Base-by-base conservation (phyloP, 2,329 filamentous ascomycete species). In the Scolecobasidium constrictum region DNA sequence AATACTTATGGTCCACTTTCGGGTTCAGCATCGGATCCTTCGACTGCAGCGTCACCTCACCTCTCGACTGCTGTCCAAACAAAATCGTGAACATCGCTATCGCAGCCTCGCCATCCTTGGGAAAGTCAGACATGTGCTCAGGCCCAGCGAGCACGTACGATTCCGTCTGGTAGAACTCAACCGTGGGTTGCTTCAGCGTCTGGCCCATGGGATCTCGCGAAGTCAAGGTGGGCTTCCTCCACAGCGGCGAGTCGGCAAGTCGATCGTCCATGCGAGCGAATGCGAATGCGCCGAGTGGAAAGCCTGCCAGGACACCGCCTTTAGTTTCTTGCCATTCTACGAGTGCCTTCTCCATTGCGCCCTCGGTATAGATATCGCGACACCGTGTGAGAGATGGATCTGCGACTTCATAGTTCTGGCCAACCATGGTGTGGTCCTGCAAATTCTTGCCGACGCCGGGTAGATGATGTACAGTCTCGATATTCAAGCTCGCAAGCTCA, bases 231-330 rank as follows among this genome's bases (percentile, higher is more conserved):
- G n/a, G n/a, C n/a, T n/a, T n/a, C n/a, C n/a, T n/a, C n/a, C n/a
- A n/a, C n/a, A n/a, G n/a, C n/a, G n/a, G n/a, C 0, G 61, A 64
- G 1, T n/a, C 15, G 18, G 69, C 62, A 0, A 79, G 60, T 22
- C 66, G 63, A 13, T 67, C 53, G 50, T 79, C 75, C 40, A 77
- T 74, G 15, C 68, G 68, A 13, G 70, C 75, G 42, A 80, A 70
- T 1, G 69, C 75, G 5, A 74, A 66, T 20, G 81, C 42, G 42
- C 71, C 67, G 5, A 71, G 60, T 12, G 70, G 55, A 5, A 60
- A 63, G n/a, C 59, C 65, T 17, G 59, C 52, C 3, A 62, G 44
- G 2, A 64, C 63, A 46, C 50, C 72, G 56, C 36, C 61, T 59
- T 50, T 62, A 56, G 62, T 50, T 55, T 62, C 54, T 54, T 57